phyloP scores from a whole-genome alignment of 169 alveolate species.

The Plasmodium berghei region DNA sequence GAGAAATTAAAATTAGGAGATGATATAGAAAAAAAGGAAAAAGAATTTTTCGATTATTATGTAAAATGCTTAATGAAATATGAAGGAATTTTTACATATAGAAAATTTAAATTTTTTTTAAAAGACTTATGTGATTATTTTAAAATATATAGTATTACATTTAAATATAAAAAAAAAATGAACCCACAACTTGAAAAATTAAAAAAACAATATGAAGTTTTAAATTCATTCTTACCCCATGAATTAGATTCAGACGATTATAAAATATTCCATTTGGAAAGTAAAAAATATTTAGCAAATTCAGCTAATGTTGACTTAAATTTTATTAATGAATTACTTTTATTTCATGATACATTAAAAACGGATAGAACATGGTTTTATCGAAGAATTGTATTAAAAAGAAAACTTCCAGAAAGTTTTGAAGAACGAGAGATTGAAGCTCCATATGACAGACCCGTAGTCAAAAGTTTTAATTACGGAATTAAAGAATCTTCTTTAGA shows the following conservation, averaged over 20 bases:
- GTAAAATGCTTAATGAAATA: constrained; percentile 73
- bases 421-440: constrained; percentile 82
- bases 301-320: constrained; percentile 76
- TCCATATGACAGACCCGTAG: constrained; percentile 64
- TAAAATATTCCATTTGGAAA: constrained; percentile 80
- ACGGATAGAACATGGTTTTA: constrained; percentile 87
- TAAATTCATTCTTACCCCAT: constrained; percentile 79
- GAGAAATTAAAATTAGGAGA: constrained; percentile 32
- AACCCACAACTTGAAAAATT: constrained; percentile 60
- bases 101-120: constrained; percentile 44
- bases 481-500: constrained; percentile 61
- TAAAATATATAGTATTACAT: constrained; percentile 23
- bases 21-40: constrained; percentile 49
- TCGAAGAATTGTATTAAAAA: constrained; percentile 78
- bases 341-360: constrained; percentile 82
- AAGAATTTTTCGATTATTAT: constrained; percentile 43
- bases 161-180: constrained; percentile 62
- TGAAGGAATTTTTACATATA: constrained; percentile 69
- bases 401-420: constrained; percentile 79
- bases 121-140: constrained; percentile 48
- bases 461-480: constrained; percentile 37
- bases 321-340: constrained; percentile 83
- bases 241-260: constrained; percentile 83
- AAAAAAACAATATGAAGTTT: constrained; percentile 76
- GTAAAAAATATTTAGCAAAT: constrained; percentile 79